A percentile compares a stretch with the other conserved stretches of the same genome.
These are phyloP conservation scores for Circinella minor DNA, from an alignment of 371 early-diverging fungal species.

Conservation along the genomic window DNA sequence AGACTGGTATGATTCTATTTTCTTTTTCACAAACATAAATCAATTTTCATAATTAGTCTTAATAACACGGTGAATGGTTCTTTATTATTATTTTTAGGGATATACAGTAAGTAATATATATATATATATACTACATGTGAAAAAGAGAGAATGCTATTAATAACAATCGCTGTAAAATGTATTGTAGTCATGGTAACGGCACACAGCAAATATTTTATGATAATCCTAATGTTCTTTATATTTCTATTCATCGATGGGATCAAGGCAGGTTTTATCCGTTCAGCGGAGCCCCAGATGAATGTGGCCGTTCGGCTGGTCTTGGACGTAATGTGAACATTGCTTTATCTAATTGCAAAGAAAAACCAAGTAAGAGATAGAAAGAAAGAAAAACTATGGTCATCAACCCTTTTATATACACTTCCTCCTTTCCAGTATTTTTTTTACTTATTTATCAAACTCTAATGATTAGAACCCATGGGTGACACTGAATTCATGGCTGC, in stretches of 20 bases:
- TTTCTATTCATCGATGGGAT: conserved; percentile 71
- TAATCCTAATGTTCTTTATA: conserved; percentile 69
- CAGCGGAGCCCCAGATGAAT: conserved; percentile 58
- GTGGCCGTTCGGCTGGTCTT: conserved; percentile 54
- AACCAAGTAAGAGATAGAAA: conserved; percentile 42
- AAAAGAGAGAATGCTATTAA: background rate
- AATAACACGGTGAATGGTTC: background rate
- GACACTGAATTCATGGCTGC: conserved; percentile 68
- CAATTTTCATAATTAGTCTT: background rate
- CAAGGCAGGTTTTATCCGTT: conserved; percentile 64
- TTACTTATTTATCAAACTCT: background rate
- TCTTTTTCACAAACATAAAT: background rate
- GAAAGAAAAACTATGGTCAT: background rate
- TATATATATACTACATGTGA: background rate
- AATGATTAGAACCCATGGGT: conserved; percentile 54
- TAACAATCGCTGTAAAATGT: background rate
- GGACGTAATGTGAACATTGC: conserved; percentile 67
- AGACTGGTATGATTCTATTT: conserved; percentile 48
- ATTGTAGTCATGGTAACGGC: conserved; percentile 62
- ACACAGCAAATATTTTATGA: conserved; percentile 67
- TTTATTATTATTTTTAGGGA: conserved; percentile 47
- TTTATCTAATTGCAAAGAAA: conserved; percentile 46
- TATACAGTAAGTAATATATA: conserved; percentile 54
- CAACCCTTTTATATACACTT: too few relatives aligned
- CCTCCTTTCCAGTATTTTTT: background rate